These are phyloP conservation scores for Fagopyrum esculentum DNA, from an alignment of 148 eudicot species.

Conservation along the genomic window DNA sequence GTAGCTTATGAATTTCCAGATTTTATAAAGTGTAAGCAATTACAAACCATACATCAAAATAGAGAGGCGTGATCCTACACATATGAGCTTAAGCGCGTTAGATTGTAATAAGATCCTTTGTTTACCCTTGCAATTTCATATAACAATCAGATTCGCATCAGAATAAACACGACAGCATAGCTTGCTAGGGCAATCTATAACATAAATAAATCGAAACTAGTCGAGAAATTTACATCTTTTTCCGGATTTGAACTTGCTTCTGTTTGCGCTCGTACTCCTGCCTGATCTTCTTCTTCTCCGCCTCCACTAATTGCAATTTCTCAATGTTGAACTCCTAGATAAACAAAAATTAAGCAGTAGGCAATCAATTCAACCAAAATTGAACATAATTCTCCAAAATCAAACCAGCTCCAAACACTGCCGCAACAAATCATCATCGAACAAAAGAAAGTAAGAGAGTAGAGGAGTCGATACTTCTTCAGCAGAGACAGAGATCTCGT, in stretches of 20 bases:
- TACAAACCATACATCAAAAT: neutral
- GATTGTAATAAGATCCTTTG: neutral
- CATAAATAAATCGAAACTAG: neutral
- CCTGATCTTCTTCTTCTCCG: too few species aligned
- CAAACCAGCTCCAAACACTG: too few species aligned
- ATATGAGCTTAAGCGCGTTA: neutral
- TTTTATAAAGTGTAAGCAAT: neutral
- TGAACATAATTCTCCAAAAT: too few species aligned
- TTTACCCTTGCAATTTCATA: neutral
- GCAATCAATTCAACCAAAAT: too few species aligned
- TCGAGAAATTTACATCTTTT: neutral
- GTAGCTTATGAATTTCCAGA: neutral
- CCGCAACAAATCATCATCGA: neutral
- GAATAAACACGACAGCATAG: neutral
- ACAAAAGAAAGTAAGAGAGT: neutral
- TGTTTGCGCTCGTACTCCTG: neutral
- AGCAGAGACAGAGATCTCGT: constrained; percentile 82
- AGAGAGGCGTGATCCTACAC: neutral
- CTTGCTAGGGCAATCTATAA: neutral
- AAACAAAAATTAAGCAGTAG: too few species aligned
- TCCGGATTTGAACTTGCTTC: neutral
- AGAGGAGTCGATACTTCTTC: constrained; percentile 12
- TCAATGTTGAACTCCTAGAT: too few species aligned
- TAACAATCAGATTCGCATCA: neutral
- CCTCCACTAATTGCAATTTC: too few species aligned